A percentile compares a stretch with the other conserved stretches of the same genome.
Conservation (phyloP, 306 rosid species). For the Cicer pinnatifidum region DNA sequence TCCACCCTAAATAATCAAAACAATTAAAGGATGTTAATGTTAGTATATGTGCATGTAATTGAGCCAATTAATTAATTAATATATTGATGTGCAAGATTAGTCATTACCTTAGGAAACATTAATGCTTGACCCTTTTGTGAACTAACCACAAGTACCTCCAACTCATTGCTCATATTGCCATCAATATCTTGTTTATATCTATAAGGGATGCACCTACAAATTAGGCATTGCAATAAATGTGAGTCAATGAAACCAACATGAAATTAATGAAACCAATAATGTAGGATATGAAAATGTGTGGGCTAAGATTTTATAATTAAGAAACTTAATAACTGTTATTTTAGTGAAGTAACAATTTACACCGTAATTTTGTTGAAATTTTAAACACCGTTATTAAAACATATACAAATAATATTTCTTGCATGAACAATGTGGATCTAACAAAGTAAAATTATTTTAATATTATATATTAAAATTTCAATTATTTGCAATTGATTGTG, state of each 20-base stretch:
- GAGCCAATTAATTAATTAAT: background rate
- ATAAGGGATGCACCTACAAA: slow-evolving; percentile 86
- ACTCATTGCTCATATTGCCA: slow-evolving; percentile 55
- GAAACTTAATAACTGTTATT: background rate
- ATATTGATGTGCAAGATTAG: background rate
- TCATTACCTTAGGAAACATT: slow-evolving; percentile 84
- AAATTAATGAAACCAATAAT: background rate
- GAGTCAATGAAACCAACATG: background rate
- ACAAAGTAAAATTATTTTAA: too few species aligned
- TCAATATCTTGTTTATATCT: slow-evolving; percentile 59
- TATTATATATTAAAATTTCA: too few species aligned
- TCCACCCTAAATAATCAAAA: slow-evolving; percentile 64
- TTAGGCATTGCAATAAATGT: background rate
- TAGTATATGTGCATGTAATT: background rate
- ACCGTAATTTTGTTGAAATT: too few species aligned
- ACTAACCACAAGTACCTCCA: slow-evolving; percentile 86
- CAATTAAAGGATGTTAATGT: background rate
- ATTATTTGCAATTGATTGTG: too few species aligned
- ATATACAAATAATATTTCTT: too few species aligned
- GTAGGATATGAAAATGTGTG: background rate
- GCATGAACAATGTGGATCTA: too few species aligned
- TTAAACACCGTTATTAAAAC: too few species aligned
- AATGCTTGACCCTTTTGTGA: slow-evolving; percentile 79
- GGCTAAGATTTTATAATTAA: background rate
- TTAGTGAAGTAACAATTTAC: too few species aligned